These are phyloP conservation scores for Wickerhamomyces bisporus DNA, from an alignment of 805 yeast species.

Conservation along the genomic window DNA sequence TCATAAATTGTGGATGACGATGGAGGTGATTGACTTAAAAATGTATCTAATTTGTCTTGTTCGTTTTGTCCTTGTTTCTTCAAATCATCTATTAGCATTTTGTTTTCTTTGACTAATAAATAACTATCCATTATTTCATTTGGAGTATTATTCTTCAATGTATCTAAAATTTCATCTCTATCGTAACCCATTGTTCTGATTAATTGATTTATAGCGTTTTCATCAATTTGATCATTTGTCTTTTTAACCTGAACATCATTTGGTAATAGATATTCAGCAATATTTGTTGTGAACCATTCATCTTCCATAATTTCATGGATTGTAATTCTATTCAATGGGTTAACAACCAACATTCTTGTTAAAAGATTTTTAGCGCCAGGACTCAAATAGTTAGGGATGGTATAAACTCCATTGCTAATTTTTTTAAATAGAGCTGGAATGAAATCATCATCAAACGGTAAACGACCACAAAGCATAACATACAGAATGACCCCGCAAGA, in stretches of 20 bases:
- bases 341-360: slow-evolving; percentile 88
- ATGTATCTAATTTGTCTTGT: slow-evolving; percentile 50
- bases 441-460: slow-evolving; percentile 95
- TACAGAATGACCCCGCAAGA: slow-evolving; percentile 92
- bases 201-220: slow-evolving; percentile 68
- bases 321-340: slow-evolving; percentile 89
- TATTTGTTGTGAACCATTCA: slow-evolving; percentile 82
- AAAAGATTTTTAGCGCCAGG: slow-evolving; percentile 79
- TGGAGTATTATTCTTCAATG: slow-evolving; percentile 51
- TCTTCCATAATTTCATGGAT: slow-evolving; percentile 90
- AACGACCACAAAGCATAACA: slow-evolving; percentile 92
- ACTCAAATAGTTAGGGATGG: slow-evolving; percentile 81
- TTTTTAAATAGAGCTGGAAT: slow-evolving; percentile 92
- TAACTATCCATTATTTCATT: slow-evolving; percentile 87
- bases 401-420: slow-evolving; percentile 87
- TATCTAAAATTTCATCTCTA: slow-evolving; percentile 72
- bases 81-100: slow-evolving; percentile 60
- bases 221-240: slow-evolving; percentile 50
- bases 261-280: slow-evolving; percentile 76
- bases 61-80: slow-evolving; percentile 34
- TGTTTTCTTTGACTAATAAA: slow-evolving; percentile 74
- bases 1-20: slow-evolving; percentile 28
- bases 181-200: slow-evolving; percentile 87
- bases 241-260: slow-evolving; percentile 29
- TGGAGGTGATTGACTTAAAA: slow-evolving; percentile 58